These are phyloP conservation scores for Brasilioporus rufonigricans DNA, from an alignment of 768 basidiomycete species.

Conservation along the genomic window DNA sequence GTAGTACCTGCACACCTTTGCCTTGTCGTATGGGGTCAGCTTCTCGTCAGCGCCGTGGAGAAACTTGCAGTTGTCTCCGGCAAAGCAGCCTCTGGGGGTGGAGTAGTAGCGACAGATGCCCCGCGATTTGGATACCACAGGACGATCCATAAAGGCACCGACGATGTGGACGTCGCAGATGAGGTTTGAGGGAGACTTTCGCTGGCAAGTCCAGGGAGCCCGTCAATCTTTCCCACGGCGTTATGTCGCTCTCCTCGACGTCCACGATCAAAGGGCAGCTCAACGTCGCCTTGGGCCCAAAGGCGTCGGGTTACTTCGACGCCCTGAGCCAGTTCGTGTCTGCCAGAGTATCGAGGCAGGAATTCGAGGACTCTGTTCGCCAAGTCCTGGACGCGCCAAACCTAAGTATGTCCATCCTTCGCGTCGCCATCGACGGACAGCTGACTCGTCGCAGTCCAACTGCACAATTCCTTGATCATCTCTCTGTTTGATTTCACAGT, in stretches of 20 bases:
- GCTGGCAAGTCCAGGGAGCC: background rate
- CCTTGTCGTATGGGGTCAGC: slow-evolving; percentile 68
- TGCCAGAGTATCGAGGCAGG: slow-evolving; percentile 64
- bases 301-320: slow-evolving; percentile 59
- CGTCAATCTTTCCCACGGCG: slow-evolving; percentile 18
- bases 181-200: background rate
- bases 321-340: slow-evolving; percentile 65
- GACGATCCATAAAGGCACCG: slow-evolving; percentile 45
- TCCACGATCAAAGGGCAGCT: slow-evolving; percentile 71
- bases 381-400: slow-evolving; percentile 58
- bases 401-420: slow-evolving; percentile 37
- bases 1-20: slow-evolving; percentile 68
- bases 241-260: slow-evolving; percentile 76
- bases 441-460: slow-evolving; percentile 51
- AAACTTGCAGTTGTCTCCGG: slow-evolving; percentile 72
- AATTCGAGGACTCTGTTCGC: slow-evolving; percentile 73
- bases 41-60: slow-evolving; percentile 54
- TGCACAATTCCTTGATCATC: slow-evolving; percentile 83
- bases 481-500: slow-evolving; percentile 79
- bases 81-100: slow-evolving; percentile 64
- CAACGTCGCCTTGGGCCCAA: slow-evolving; percentile 55
- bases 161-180: slow-evolving; percentile 7
- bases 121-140: slow-evolving; percentile 66
- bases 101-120: slow-evolving; percentile 70
- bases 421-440: background rate